phyloP scores from a whole-genome alignment of 2,329 filamentous ascomycete species.

The Fusarium illudens region DNA sequence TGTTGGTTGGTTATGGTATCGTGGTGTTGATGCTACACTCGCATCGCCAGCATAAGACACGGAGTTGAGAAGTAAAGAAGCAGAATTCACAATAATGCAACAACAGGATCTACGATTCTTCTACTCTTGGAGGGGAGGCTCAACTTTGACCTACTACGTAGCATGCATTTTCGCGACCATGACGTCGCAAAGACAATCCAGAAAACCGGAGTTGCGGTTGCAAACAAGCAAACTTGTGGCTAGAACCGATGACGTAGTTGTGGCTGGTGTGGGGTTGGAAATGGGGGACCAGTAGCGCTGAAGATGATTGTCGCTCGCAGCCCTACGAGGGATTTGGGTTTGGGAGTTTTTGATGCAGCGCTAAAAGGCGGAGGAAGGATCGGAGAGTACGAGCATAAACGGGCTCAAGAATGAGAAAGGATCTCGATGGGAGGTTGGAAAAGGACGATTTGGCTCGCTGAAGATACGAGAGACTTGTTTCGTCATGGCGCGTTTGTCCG shows the following conservation, averaged over 20 bases:
- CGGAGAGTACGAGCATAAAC: not conserved
- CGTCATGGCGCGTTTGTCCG: not conserved
- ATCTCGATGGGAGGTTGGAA: not conserved
- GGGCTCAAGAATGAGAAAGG: not conserved
- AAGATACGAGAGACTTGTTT: not conserved
- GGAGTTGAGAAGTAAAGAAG: not conserved
- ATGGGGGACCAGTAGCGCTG: not conserved
- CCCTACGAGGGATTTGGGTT: conserved; percentile 13
- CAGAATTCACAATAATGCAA: not conserved
- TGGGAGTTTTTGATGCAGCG: not conserved
- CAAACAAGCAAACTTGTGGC: not conserved
- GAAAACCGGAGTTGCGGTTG: conserved; percentile 10
- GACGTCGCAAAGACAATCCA: conserved; percentile 25
- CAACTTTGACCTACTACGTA: not conserved
- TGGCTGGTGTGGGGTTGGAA: conserved; percentile 22
- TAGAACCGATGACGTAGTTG: conserved; percentile 28
- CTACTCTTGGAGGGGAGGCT: not conserved
- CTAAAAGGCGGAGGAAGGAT: too few species aligned
- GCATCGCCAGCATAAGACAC: not conserved
- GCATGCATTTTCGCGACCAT: conserved; percentile 12
- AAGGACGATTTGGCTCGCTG: not conserved
- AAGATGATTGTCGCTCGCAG: conserved; percentile 2
- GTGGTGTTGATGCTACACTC: conserved; percentile 7
- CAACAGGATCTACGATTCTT: not conserved
- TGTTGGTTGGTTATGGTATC: conserved; percentile 5